A percentile compares a stretch with the other conserved stretches of the same genome.
phyloP scores from a whole-genome alignment of 1,284 basidiomycete species.

The Violaceomyces palustris region DNA sequence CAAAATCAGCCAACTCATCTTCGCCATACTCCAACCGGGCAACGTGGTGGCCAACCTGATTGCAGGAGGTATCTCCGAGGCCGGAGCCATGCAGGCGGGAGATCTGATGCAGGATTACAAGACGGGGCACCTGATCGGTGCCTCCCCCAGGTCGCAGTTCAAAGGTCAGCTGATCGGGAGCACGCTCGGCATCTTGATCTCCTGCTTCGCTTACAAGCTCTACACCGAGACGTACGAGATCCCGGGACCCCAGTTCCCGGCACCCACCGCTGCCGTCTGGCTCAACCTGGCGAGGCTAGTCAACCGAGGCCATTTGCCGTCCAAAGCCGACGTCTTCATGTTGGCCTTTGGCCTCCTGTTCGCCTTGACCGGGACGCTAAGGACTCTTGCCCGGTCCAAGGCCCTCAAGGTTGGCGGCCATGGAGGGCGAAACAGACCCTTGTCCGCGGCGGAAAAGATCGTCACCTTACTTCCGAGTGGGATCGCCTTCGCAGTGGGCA shows the following conservation, averaged over 20 bases:
- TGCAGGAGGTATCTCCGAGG: conserved; percentile 91
- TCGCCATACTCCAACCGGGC: conserved; percentile 87
- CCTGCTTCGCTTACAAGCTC: conserved; percentile 77
- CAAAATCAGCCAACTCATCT: conserved; percentile 88
- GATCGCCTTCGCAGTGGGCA: conserved; percentile 60
- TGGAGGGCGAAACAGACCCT: background rate
- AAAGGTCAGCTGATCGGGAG: conserved; percentile 55
- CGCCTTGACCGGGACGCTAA: conserved; percentile 56
- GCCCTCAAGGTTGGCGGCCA: conserved; percentile 9
- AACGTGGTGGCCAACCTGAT: conserved; percentile 85
- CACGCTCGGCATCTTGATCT: conserved; percentile 76
- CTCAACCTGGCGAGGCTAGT: conserved; percentile 83
- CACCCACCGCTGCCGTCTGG: conserved; percentile 78
- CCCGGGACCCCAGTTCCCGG: conserved; percentile 80
- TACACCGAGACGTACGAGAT: conserved; percentile 76
- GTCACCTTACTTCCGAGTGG: conserved; percentile 28
- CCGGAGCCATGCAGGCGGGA: conserved; percentile 92
- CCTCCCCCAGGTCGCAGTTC: conserved; percentile 52
- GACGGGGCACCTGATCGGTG: conserved; percentile 75
- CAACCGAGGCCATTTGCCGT: conserved; percentile 72
- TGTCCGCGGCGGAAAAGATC: conserved; percentile 8
- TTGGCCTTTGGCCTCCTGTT: conserved; percentile 62
- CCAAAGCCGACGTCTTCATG: conserved; percentile 76
- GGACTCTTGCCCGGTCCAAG: conserved; percentile 59
- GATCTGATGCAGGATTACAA: conserved; percentile 98